phyloP scores from a whole-genome alignment of 257 asterid genomes.

The Anisodus acutangulus region DNA sequence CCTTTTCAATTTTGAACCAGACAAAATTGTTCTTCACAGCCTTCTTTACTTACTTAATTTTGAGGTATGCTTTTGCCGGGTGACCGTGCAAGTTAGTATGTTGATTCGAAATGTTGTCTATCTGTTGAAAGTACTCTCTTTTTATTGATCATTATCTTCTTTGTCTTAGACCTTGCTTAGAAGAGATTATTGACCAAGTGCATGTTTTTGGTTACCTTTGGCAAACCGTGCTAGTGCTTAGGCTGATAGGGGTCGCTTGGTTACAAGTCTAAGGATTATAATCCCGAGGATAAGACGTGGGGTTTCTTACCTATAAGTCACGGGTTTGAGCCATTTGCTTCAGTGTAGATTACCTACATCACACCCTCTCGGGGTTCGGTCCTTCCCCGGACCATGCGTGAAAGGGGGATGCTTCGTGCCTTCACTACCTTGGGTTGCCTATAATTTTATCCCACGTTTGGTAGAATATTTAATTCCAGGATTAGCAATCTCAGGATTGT shows the following conservation, averaged over 20 bases:
- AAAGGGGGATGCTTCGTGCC: background rate
- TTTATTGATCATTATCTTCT: background rate
- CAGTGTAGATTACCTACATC: background rate
- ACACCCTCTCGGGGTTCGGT: background rate
- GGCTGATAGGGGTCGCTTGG: background rate
- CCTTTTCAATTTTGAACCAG: constrained; percentile 96
- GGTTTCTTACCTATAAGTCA: background rate
- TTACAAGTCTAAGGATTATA: background rate
- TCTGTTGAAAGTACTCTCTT: background rate
- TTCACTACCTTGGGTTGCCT: no score
- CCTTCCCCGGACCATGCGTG: background rate
- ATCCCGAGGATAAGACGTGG: background rate
- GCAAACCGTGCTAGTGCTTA: background rate
- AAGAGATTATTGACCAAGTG: background rate
- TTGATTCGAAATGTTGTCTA: background rate
- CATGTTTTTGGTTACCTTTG: constrained; percentile 6
- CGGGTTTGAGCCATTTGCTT: background rate
- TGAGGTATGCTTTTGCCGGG: constrained; percentile 61
- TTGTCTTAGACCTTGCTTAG: background rate
- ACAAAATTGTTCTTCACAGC: constrained; percentile 96
- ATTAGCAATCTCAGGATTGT: background rate
- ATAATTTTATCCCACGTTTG: background rate
- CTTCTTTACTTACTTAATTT: constrained; percentile 70
- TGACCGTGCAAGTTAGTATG: background rate
- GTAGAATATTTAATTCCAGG: background rate